Percentiles rank a stretch among this genome's conserved stretches.
phyloP scores from a whole-genome alignment of 2,329 filamentous ascomycete genomes.

The Ustulina deusta region DNA sequence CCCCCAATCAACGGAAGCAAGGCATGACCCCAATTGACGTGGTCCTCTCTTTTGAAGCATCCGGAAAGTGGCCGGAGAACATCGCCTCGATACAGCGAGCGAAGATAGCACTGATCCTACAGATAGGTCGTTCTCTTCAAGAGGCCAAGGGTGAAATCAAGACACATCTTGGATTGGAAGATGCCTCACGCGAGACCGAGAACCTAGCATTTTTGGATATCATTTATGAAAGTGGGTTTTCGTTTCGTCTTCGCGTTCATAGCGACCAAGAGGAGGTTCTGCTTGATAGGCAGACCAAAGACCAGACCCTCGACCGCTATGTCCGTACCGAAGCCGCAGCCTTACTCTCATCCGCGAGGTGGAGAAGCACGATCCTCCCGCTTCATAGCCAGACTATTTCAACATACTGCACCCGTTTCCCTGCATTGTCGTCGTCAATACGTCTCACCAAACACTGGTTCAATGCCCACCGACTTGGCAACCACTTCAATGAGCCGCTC shows the following conservation, averaged over 20 bases:
- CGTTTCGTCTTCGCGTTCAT: slow-evolving; percentile 88
- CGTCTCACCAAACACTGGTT: slow-evolving; percentile 93
- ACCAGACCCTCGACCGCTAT: slow-evolving; percentile 74
- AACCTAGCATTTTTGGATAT: slow-evolving; percentile 89
- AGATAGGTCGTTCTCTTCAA: slow-evolving; percentile 77
- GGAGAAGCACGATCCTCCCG: slow-evolving; percentile 77
- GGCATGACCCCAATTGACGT: slow-evolving; percentile 75
- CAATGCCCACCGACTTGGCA: slow-evolving; percentile 69
- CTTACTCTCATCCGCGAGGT: slow-evolving; percentile 77
- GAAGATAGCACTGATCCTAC: slow-evolving; percentile 89
- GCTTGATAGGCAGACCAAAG: slow-evolving; percentile 81
- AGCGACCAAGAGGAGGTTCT: slow-evolving; percentile 88
- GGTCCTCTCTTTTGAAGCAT: slow-evolving; percentile 91
- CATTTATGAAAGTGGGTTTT: slow-evolving; percentile 75
- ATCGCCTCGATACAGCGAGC: slow-evolving; percentile 90
- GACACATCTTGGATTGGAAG: slow-evolving; percentile 84
- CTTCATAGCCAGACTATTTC: slow-evolving; percentile 85
- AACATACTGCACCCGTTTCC: slow-evolving; percentile 83
- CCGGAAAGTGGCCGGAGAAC: slow-evolving; percentile 93
- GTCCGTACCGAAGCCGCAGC: slow-evolving; percentile 76
- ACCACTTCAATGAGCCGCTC: slow-evolving; percentile 82
- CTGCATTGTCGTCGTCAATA: slow-evolving; percentile 83
- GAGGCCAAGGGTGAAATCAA: slow-evolving; percentile 70
- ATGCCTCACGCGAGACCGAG: slow-evolving; percentile 72
- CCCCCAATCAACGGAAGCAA: slow-evolving; percentile 59